Conservation (phyloP, 768 basidiomycete genomes). For the Panaeolus cyanescens region DNA sequence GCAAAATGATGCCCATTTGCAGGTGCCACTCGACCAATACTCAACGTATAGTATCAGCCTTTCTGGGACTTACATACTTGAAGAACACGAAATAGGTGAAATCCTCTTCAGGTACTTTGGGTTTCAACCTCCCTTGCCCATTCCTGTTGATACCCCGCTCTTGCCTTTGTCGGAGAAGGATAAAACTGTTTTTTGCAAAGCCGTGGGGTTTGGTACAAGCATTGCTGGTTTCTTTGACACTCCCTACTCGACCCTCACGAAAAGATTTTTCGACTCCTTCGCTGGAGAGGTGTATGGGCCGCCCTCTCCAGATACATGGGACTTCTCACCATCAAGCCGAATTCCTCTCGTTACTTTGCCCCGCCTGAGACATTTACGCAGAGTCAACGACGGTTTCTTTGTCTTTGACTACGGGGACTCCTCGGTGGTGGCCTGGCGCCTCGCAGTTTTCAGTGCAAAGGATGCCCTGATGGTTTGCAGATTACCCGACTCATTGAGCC, state of each 20-base stretch:
- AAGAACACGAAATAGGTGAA: not conserved
- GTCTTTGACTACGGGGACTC: not conserved
- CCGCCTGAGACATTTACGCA: not conserved
- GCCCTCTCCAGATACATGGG: not conserved
- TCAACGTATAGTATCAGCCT: not conserved
- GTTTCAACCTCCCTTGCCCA: not conserved
- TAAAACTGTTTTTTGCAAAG: not conserved
- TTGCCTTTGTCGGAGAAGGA: not conserved
- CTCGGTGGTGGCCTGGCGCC: not conserved
- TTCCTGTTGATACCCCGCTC: not conserved
- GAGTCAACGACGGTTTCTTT: not conserved
- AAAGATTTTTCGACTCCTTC: not conserved
- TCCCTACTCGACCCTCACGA: not conserved
- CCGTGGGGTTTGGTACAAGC: not conserved
- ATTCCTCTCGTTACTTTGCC: not conserved
- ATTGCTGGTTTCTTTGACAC: not conserved
- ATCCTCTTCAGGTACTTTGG: not conserved
- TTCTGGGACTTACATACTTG: not conserved
- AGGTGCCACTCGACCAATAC: not conserved
- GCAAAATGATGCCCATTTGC: not conserved
- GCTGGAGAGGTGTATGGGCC: not conserved
- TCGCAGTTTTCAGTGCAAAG: constrained; percentile 3
- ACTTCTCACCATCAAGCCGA: not conserved
- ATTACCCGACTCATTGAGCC: not conserved
- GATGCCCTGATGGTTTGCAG: constrained; percentile 10